Percentiles rank a stretch among this genome's conserved stretches.
Conservation (phyloP, 805 yeast species). For the Cyberlindnera euphorbiae region DNA sequence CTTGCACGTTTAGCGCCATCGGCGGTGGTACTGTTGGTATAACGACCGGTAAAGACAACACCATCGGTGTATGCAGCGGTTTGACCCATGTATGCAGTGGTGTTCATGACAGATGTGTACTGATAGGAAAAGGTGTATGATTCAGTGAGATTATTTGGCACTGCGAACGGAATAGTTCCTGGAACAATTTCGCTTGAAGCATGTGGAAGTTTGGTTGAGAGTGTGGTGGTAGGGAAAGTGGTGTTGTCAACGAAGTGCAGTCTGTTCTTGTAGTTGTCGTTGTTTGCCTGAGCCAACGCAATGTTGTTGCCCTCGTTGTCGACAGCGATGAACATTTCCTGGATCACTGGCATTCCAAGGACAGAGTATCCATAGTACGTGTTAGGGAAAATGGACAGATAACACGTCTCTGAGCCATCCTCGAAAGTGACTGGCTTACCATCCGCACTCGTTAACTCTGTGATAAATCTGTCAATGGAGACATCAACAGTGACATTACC, state of each 20-base stretch:
- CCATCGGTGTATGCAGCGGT: slow-evolving; percentile 16
- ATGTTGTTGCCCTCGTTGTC: slow-evolving; percentile 53
- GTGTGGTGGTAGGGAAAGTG: slow-evolving; percentile 1
- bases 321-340: slow-evolving; percentile 52
- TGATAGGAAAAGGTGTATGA: slow-evolving; percentile 9
- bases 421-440: slow-evolving; percentile 39
- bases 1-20: neutral
- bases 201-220: slow-evolving; percentile 5
- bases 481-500: slow-evolving; percentile 47
- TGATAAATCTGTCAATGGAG: slow-evolving; percentile 45
- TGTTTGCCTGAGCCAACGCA: slow-evolving; percentile 51
- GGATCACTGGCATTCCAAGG: slow-evolving; percentile 56
- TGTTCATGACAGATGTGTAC: neutral
- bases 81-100: slow-evolving; percentile 3
- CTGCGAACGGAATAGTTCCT: slow-evolving; percentile 50
- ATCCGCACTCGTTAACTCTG: slow-evolving; percentile 31
- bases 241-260: slow-evolving; percentile 4
- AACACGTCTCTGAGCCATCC: slow-evolving; percentile 55
- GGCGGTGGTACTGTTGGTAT: slow-evolving; percentile 5
- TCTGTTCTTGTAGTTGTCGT: slow-evolving; percentile 7
- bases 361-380: slow-evolving; percentile 43
- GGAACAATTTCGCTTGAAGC: slow-evolving; percentile 30
- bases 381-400: slow-evolving; percentile 46
- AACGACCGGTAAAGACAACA: slow-evolving; percentile 16
- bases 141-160: slow-evolving; percentile 25